Evolutionary conservation across 163 green algal species (phyloP), one percentile per base, ranked within the genome.

Genomic region (Scenedesmus sp.): DNA sequence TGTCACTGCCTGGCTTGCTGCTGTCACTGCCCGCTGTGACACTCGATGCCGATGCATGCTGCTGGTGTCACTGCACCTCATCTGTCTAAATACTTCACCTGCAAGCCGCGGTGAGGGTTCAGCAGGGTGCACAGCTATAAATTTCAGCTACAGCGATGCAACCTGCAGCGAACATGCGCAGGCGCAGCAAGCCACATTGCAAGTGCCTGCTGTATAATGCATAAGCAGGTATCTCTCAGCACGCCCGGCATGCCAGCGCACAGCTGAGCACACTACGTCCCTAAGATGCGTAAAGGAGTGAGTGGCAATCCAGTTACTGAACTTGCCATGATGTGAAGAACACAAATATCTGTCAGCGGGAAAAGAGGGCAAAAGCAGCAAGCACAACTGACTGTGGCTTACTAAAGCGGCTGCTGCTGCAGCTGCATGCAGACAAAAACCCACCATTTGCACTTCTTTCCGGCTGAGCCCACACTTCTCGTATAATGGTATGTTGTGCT

Each of bases 371-470:
- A n/a, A n/a, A n/a, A n/a, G n/a, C n/a, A n/a, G n/a, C n/a, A n/a
- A n/a, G n/a, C n/a, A n/a, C n/a, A n/a, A n/a, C n/a, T n/a, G n/a
- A n/a, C n/a, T n/a, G n/a, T n/a, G n/a, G n/a, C n/a, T n/a, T n/a
- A n/a, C n/a, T n/a, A n/a, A n/a, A n/a, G 26, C 26, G 22, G 0
- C 24, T 40, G 33, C 51, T 61, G 1, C 13, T 24, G 24, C 30
- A 43, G 16, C 43, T 30, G 82, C 82, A 43, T 22, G 49, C 51
- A 43, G n/a, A n/a, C n/a, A n/a, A n/a, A 5, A 72, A 72, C 93
- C 35, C 65, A 95, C 97, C 97, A 99, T 99, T 90, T 99, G 98
- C 40, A 98, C 93, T 81, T 98, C 98, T 91, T 99, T 99, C 22
- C 76, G 84, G 0, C 22, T 92, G 15, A 99, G 94, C 15, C 97